Conservation (phyloP, 768 basidiomycete genomes). For the Suillus alpinus region DNA sequence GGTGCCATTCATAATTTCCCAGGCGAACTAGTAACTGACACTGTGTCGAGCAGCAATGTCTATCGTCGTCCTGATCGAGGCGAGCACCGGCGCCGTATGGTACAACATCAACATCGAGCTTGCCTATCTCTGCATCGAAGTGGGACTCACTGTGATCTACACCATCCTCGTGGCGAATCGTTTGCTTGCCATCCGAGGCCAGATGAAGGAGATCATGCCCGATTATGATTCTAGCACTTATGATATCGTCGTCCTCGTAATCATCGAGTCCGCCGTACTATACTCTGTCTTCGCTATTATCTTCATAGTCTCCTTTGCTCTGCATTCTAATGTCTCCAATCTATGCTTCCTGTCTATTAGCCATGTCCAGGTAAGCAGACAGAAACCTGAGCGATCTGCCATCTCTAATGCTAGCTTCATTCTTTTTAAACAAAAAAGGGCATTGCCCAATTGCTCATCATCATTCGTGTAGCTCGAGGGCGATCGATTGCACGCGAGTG, state of each 20-base stretch:
- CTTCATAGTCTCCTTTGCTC: slow-evolving; percentile 24
- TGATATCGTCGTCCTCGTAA: slow-evolving; percentile 25
- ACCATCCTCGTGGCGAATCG: slow-evolving; percentile 30
- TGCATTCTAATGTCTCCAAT: slow-evolving; percentile 21
- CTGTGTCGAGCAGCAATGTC: slow-evolving; percentile 14
- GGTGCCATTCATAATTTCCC: slow-evolving; percentile 5
- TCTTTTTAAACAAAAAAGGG: slow-evolving; percentile 15
- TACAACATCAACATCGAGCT: slow-evolving; percentile 23
- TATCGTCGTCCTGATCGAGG: slow-evolving; percentile 14
- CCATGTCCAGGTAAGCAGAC: slow-evolving; percentile 25
- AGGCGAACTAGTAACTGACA: background rate
- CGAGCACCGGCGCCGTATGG: slow-evolving; percentile 15
- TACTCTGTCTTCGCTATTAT: slow-evolving; percentile 22
- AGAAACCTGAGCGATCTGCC: background rate
- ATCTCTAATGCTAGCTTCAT: background rate
- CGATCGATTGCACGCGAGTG: slow-evolving; percentile 13
- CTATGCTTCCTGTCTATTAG: slow-evolving; percentile 31
- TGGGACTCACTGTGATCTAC: slow-evolving; percentile 29
- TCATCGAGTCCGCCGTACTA: slow-evolving; percentile 28
- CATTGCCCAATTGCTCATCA: slow-evolving; percentile 33
- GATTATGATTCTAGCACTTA: slow-evolving; percentile 13
- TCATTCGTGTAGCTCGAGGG: slow-evolving; percentile 33
- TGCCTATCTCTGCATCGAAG: slow-evolving; percentile 28
- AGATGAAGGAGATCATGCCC: slow-evolving; percentile 12
- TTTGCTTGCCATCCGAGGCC: slow-evolving; percentile 21